phyloP scores from a whole-genome alignment of 768 basidiomycete genomes.

The Naganishia kalamii region DNA sequence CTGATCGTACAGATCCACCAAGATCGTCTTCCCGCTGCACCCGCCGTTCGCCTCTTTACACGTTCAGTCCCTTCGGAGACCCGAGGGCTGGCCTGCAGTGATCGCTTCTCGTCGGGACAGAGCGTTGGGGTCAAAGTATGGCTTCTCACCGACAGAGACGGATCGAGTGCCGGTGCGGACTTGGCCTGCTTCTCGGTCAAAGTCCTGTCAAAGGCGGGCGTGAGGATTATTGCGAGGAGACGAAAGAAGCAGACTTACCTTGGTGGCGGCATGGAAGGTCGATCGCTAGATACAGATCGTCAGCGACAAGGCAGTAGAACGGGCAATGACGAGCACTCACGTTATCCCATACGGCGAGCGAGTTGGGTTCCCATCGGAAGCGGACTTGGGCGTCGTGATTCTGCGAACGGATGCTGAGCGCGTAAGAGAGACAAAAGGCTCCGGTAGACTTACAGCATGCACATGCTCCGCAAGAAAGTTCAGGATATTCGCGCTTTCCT shows the following conservation, averaged over 20 bases:
- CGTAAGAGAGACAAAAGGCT: slow-evolving; percentile 47
- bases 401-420: slow-evolving; percentile 22
- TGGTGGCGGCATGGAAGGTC: slow-evolving; percentile 40
- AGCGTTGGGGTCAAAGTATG: slow-evolving; percentile 50
- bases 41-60: no score
- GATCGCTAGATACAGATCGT: no score
- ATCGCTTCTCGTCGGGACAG: slow-evolving; percentile 27
- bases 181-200: not conserved
- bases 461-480: not conserved
- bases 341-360: slow-evolving; percentile 60
- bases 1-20: no score
- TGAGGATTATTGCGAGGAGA: not conserved
- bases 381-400: slow-evolving; percentile 55
- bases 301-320: no score
- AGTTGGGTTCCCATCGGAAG: slow-evolving; percentile 54
- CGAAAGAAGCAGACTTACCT: not conserved
- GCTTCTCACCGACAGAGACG: slow-evolving; percentile 55
- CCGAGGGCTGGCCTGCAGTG: not conserved
- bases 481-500: slow-evolving; percentile 48
- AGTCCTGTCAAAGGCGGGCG: not conserved
- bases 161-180: slow-evolving; percentile 51
- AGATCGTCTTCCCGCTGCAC: no score
- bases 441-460: slow-evolving; percentile 51
- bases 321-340: no score
- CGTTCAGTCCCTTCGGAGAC: not conserved